Base-by-base conservation (phyloP, 2,329 filamentous ascomycete genomes). In the Calonectria leucothoes region DNA sequence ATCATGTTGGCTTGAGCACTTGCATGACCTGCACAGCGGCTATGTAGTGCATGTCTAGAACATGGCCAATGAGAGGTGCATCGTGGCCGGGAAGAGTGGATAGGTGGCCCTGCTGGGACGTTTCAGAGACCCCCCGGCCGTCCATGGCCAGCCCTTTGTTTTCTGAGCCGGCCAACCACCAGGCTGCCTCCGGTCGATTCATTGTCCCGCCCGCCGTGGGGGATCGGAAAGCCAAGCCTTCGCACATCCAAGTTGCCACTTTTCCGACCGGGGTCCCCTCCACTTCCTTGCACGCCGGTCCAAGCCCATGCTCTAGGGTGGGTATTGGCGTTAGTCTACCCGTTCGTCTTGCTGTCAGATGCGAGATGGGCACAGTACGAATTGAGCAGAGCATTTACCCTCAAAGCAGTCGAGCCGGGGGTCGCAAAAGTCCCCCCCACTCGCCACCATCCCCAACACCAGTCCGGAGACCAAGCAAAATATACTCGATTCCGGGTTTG, bases 1-100 rank as follows among this genome's bases (percentile, higher is more conserved):
- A 72, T 73, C 73, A 78, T 74, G 79, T 78, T 82, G 82, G 82
- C 79, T 82, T 82, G 82, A 84, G 81, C 83, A 84, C 83, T 84
- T 84, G 83, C 84, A 84, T 85, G 79, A 82, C 79, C 83, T 83
- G 82, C 83, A 84, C 81, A 84, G 83, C 84, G 84, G 83, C 82
- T 84, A 85, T 85, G 83, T 84, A 83, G 79, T 80, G 78, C 77
- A 78, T 77, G 79, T 82, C 80, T 81, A 79, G 82, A 78, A 81
- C 76, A 74, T 80, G 76, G 27, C 83, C 83, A 85, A 85, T 84
- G 66, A 78, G 52, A 72, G 70, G 39, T 73, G 77, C 76, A 77
- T 68, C 42, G 61, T 51, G 61, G 76, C 74, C 77, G 79, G 78
- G 73, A 75, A 79, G 76, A 76, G 71, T 70, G 76, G 67, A 65